A percentile compares a stretch with the other conserved stretches of the same genome.
Conservation (phyloP, 1,284 basidiomycete species). For the Naganishia liquefaciens region DNA sequence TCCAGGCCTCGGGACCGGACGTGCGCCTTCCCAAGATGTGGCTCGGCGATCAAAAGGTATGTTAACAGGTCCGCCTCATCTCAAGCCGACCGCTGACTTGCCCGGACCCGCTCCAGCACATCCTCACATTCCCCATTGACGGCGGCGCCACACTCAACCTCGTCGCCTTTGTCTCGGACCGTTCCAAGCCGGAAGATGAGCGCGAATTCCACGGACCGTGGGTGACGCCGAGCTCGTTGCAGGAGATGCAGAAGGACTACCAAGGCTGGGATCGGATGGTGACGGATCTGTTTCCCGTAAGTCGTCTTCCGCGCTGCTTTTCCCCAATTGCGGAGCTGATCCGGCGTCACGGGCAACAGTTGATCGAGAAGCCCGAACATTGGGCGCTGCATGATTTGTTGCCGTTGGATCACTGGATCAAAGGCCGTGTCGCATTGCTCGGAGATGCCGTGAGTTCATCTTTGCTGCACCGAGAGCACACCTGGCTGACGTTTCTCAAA, state of each 20-base stretch:
- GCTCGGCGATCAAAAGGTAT: slow-evolving; percentile 30
- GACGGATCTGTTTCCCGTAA: slow-evolving; percentile 19
- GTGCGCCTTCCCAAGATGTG: slow-evolving; percentile 27
- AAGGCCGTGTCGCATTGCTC: slow-evolving; percentile 59
- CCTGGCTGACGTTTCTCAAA: not conserved
- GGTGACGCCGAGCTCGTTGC: slow-evolving; percentile 51
- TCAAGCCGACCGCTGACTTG: too few relatives aligned
- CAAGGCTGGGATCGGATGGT: slow-evolving; percentile 26
- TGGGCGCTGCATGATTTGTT: slow-evolving; percentile 65
- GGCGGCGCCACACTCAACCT: slow-evolving; percentile 53
- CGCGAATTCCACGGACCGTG: slow-evolving; percentile 55
- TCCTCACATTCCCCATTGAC: slow-evolving; percentile 63
- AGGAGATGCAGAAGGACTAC: slow-evolving; percentile 20
- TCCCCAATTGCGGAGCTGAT: not conserved
- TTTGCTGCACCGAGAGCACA: not conserved
- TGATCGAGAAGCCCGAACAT: slow-evolving; percentile 24
- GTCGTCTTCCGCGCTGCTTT: not conserved
- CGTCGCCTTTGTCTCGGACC: slow-evolving; percentile 59
- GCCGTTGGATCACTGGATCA: slow-evolving; percentile 58
- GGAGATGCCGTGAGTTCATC: slow-evolving; percentile 57
- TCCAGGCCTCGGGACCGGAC: slow-evolving; percentile 26
- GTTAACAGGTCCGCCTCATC: not conserved
- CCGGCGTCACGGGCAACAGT: not conserved
- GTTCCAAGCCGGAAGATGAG: slow-evolving; percentile 52
- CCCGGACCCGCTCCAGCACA: too few relatives aligned